Evolutionary conservation across 2,329 filamentous ascomycete species (phyloP), one percentile per base, ranked within the genome.

Genomic region (Trematosphaeria pertusa): DNA sequence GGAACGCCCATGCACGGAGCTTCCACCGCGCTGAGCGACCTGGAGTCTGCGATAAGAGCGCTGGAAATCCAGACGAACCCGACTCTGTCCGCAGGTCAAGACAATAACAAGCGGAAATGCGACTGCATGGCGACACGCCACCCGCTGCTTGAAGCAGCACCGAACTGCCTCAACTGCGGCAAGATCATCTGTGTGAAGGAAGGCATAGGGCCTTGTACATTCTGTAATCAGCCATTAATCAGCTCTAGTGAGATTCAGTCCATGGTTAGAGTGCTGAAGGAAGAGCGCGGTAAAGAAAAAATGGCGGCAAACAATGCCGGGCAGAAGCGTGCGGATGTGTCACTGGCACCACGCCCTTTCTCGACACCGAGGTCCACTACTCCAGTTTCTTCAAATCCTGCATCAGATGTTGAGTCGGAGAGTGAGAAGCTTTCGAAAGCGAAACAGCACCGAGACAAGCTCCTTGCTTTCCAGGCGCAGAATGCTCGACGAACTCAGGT

Each of bases 181-280:
- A 97, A 97, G 70, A 91, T 99, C 10, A 87, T 97, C 43, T 99
- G 94, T 69, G 85, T 96, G 18, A 92, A 94, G 64, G 92, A 99
- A 72, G 94, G 94, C 0, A 79, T 97, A 0, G 93, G 93, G 0
- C 93, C 93, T 0, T 99, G 94, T 71, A 97, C 93, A 0, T 97
- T 89, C 65, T 99, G 94, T 74, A 85, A 86, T 0, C 79, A 82
- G 0, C 84, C 90, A 0, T 77, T 99, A 0, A 76, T 99, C 6
- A 86, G 81, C 21, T 69, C 83, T 0, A 75, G 81, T 3, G 91
- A 97, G 43, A 84, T 96, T 8, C 87, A 95, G 62, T 84, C 82
- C 24, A 96, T 99, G 84, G 88, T 97, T 37, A 81, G 83, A 19
- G 87, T 93, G 61, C 79, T 99, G 10, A 86, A 87, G 30, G 88